Evolutionary conservation across 169 alveolate genomes (phyloP), one percentile per base, ranked within the genome.

Genomic region (Plasmodium gallinaceum): DNA sequence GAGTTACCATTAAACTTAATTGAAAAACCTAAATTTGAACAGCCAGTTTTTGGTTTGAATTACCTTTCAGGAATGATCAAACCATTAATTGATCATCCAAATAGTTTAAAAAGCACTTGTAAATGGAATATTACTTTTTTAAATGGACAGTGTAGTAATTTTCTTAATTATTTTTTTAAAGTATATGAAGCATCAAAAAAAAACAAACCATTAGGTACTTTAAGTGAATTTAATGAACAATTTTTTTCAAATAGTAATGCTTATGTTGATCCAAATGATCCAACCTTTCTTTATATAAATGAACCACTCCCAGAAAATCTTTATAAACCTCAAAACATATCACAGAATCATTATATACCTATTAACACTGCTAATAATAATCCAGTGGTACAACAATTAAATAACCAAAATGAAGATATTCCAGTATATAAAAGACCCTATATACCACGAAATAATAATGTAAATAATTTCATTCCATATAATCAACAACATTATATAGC

Each of bases 261-360:
- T 20, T 86, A 86, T 86, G 75, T 86, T 32, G 92, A 86, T 86
- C 92, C 92, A 32, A 86, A 66, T 71, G 92, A 86, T 22, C 92
- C 92, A 37, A 71, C 92, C 8, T 71, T 64, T 61, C 43, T 86
- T 22, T 86, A 86, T 66, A 86, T 86, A 60, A 86, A 86, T 68
- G 92, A 69, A 26, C 92, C 92, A 7, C 60, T 58, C 8, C 51
- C 73, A 22, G 88, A 69, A 32, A 86, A 26, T 45, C 22, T 86
- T 10, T 70, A 86, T 22, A 58, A 42, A 43, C 32, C 72, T n/a
- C 80, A 80, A 12, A 54, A 54, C 7, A 24, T 51, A 54, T 24
- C 66, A 12, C 92, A 86, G 26, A 83, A 69, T 69, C 91, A 83
- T 69, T 83, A 83, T 73, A 57, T 83, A 14, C 46, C 88, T 8